Evolutionary conservation across 306 rosid genomes (phyloP).

Genomic region (Cicer bijugum): DNA sequence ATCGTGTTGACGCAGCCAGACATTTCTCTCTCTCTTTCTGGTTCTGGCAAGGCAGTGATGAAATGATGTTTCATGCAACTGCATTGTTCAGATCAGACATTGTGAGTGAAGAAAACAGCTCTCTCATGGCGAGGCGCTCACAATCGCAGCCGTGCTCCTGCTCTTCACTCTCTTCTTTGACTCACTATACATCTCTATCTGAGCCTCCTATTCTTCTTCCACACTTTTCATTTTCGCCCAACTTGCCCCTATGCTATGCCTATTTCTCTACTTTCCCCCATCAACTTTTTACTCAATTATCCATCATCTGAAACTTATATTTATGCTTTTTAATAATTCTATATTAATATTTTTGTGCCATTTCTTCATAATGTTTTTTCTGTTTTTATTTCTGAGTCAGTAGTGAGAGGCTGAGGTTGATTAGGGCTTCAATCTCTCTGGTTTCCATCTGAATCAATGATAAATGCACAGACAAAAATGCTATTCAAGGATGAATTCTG

Average conservation of each 20-base stretch:
- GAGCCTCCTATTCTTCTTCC: constrained; percentile 10
- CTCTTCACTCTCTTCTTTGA: neutral
- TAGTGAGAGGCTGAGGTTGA: neutral
- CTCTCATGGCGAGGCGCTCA: too few species aligned
- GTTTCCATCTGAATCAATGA: neutral
- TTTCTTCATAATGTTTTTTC: neutral
- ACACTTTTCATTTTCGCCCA: neutral
- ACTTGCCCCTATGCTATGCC: neutral
- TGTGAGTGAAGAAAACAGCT: too few species aligned
- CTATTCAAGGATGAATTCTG: neutral
- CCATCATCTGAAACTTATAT: too few species aligned
- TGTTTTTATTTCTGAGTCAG: neutral
- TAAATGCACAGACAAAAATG: neutral
- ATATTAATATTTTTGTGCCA: neutral
- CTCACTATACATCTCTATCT: neutral
- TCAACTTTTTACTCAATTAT: too few species aligned
- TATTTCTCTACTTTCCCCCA: neutral
- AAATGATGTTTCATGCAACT: neutral
- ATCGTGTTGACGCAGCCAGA: constrained; percentile 13
- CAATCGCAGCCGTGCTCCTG: neutral
- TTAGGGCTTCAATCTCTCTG: neutral
- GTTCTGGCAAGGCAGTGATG: constrained; percentile 22
- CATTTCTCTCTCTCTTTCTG: neutral
- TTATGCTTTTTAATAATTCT: neutral
- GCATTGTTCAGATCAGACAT: neutral